Evolutionary conservation across 352 stramenopile species (phyloP), one percentile per base, ranked within the genome.

Genomic region (Pythium pyrilobum): DNA sequence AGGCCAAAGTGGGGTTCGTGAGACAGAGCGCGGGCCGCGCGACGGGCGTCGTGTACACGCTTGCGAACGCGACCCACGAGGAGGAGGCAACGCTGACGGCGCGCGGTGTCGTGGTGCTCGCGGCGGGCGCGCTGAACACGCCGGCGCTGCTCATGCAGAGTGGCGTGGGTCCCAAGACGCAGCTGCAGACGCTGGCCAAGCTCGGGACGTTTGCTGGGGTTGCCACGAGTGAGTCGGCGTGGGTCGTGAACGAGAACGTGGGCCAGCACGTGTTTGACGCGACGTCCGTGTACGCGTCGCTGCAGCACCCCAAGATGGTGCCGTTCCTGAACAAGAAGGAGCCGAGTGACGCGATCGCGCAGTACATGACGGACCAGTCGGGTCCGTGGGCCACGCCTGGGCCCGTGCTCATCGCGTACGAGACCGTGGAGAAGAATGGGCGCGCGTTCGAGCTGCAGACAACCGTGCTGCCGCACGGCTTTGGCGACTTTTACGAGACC

Each of bases 101-200:
- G 7, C 46, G 59, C 7, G 78, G 72, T 5, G 78, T 81, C 23
- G 86, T 96, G 25, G 69, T 96, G 38, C 51, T 96, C 45, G 71
- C 74, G n/a, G 77, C 77, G 3, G 85, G 85, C 9, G 77, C 87
- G 3, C 51, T 89, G 47, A 71, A 64, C 41, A 89, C 85, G 32
- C 86, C 87, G 4, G 81, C 94, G 52, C 52, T 96, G 5, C 71
- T 96, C 16, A 83, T 92, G 56, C 70, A 89, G 45, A 87, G 67
- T 37, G 85, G 81, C 16, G 76, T 96, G 27, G 87, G 85, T 7
- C 76, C 78, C 2, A 37, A 60, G 24, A 56, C 77, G 3, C 66
- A 88, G 47, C 66, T 96, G 18, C 39, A 75, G 13, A 25, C 66
- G 15, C 62, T 86, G 2, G 47, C 46, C 11, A 33, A 57, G n/a